Evolutionary conservation across 345 rosid genomes (phyloP).

Genomic region (Cardamine occulta): DNA sequence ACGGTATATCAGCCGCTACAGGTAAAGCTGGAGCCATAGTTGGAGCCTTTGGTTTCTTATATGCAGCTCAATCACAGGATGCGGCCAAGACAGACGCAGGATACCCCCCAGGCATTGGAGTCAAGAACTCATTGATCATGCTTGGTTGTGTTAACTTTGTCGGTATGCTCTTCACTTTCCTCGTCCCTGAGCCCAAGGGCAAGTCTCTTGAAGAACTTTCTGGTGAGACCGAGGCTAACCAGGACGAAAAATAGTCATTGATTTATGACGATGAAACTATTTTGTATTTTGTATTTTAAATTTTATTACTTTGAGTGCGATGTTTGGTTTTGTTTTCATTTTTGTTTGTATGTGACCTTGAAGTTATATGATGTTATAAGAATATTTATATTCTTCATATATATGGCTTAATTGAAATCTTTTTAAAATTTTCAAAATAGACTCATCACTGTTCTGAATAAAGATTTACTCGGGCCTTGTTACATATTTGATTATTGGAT

Average conservation of each 20-base stretch:
- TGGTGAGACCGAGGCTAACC: conserved; percentile 48
- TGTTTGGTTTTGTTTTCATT: conserved; percentile 12
- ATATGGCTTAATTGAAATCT: background rate
- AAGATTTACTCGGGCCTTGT: background rate
- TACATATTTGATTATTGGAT: background rate
- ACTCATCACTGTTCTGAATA: background rate
- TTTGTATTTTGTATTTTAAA: background rate
- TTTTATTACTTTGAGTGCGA: conserved; percentile 13
- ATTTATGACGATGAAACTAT: background rate
- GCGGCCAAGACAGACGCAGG: conserved; percentile 52
- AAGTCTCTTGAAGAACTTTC: conserved; percentile 66
- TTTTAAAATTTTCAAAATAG: background rate
- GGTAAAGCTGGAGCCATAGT: conserved; percentile 80
- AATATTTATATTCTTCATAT: background rate
- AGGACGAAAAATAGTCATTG: conserved; percentile 19
- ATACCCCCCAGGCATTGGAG: conserved; percentile 61
- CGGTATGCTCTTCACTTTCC: conserved; percentile 58
- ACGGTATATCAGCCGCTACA: conserved; percentile 72
- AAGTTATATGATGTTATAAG: conserved; percentile 3
- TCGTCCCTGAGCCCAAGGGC: conserved; percentile 69
- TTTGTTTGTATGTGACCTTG: background rate
- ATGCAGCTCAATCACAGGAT: conserved; percentile 52
- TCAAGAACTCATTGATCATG: conserved; percentile 52
- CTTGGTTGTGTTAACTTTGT: conserved; percentile 54
- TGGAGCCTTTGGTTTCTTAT: conserved; percentile 74